A percentile compares a stretch with the other conserved stretches of the same genome.
phyloP scores from a whole-genome alignment of 176 grass and related monocot genomes.

The Oryza punctata region DNA sequence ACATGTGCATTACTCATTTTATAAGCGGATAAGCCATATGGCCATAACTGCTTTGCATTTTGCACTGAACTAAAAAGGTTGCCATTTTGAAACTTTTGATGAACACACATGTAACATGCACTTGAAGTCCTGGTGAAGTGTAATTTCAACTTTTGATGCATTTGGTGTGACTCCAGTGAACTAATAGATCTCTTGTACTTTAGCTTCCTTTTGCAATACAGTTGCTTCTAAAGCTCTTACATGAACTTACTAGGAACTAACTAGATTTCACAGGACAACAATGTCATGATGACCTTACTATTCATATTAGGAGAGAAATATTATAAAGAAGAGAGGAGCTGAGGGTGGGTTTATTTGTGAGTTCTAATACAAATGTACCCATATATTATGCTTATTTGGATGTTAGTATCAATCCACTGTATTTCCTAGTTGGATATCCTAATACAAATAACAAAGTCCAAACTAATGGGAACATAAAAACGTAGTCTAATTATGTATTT shows the following conservation, averaged over 20 bases:
- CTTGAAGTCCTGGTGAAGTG: neutral
- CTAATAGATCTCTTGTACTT: neutral
- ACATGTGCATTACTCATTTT: conserved; percentile 11
- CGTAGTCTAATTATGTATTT: neutral
- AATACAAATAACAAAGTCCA: neutral
- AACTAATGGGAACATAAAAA: neutral
- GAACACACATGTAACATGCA: neutral
- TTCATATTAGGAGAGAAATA: neutral
- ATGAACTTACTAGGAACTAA: conserved; percentile 8
- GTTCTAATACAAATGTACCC: neutral
- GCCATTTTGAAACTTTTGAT: conserved; percentile 9
- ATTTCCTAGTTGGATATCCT: neutral
- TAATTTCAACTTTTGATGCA: conserved; percentile 5
- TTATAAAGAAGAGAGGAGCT: neutral
- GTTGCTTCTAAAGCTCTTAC: neutral
- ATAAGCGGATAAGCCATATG: neutral
- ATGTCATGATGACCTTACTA: neutral
- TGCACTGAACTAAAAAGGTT: neutral
- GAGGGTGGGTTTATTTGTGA: neutral
- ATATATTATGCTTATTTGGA: conserved; percentile 4
- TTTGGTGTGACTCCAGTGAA: conserved; percentile 3
- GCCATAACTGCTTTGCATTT: neutral
- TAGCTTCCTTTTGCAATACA: neutral
- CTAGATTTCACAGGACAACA: neutral
- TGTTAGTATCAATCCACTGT: neutral